Base-by-base conservation (phyloP, 1,139 yeast genomes). In the Suhomyces atakaporum region DNA sequence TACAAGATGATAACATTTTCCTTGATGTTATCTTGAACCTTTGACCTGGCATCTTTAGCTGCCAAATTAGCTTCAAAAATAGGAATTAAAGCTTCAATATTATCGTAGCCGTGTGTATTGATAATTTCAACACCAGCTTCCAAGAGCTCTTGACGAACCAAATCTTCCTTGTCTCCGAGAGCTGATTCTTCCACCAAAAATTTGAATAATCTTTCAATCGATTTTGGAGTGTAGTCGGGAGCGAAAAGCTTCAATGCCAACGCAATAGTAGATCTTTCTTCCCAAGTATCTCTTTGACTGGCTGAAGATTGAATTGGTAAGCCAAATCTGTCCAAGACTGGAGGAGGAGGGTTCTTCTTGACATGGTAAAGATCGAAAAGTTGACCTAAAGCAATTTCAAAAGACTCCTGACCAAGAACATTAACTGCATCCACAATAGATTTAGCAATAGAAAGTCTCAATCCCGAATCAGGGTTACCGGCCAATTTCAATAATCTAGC, bases 121-220 rank as follows among this genome's bases (percentile, higher is more conserved):
- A 92, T 79, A 25, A 87, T 71, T 27, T 75, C 79, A 39, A 84
- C 73, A 38, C 96, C 98, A n/a, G 96, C 94, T 40, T 84, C 92
- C 54, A 88, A 89, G 57, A 90, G 73, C 54, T 85, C 94, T 45
- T 81, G 85, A 40, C 92, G 79, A 3, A 88, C 96, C 36, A 77
- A 63, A 3, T 76, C 69, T 43, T 84, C 85, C 43, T 75, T 72
- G 54, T 90, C 97, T 24, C 87, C 89, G 35, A 89, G 62, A 0
- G 89, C 84, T 33, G 77, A 74, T 20, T 74, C 76, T 13, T 73
- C 63, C 15, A 84, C 77, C 42, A 86, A 66, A 50, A 86, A 81
- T 19, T 65, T 59, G 52, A 87, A 77, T 13, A 85, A 57, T 25
- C 61, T 55, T 16, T 73, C 71, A 25, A 86, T 73, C 9, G 70